Conservation (phyloP, 768 basidiomycete species). For the Mrakia blollopis region DNA sequence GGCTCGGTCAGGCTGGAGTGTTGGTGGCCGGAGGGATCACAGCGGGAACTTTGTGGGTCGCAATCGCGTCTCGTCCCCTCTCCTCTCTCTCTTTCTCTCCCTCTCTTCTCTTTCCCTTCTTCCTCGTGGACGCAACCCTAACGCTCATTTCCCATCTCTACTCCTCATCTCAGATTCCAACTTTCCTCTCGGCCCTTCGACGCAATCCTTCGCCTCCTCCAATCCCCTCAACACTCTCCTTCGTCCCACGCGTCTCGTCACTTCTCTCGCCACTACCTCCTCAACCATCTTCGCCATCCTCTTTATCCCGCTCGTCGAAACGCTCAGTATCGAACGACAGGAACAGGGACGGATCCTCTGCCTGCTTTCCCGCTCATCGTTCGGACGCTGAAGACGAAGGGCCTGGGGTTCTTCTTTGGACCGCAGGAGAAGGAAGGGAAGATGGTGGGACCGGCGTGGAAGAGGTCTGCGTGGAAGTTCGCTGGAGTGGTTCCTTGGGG, state of each 20-base stretch:
- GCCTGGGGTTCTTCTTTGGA: constrained; percentile 15
- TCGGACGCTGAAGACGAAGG: constrained; percentile 7
- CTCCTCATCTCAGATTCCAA: neutral
- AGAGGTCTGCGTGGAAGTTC: constrained; percentile 14
- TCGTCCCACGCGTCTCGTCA: neutral
- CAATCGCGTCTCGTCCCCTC: too few species aligned
- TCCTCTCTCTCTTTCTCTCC: neutral
- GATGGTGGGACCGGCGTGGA: neutral
- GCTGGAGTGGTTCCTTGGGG: constrained; percentile 24
- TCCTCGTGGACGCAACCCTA: neutral
- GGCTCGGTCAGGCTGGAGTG: constrained; percentile 20
- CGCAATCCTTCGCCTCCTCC: constrained; percentile 23
- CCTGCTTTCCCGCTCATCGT: constrained; percentile 28
- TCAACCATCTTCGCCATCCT: constrained; percentile 18
- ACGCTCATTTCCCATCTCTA: neutral
- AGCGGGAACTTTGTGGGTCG: constrained; percentile 13
- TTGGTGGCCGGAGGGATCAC: constrained; percentile 23
- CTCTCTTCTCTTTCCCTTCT: too few species aligned
- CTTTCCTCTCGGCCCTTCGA: constrained; percentile 31
- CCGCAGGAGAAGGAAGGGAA: constrained; percentile 14
- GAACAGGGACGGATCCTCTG: neutral
- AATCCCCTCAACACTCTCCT: constrained; percentile 8
- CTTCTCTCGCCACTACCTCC: constrained; percentile 8
- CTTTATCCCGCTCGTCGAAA: neutral
- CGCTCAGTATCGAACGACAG: neutral